Conservation (phyloP, 176 grass and related monocot genomes). For the Melocanna baccifera region DNA sequence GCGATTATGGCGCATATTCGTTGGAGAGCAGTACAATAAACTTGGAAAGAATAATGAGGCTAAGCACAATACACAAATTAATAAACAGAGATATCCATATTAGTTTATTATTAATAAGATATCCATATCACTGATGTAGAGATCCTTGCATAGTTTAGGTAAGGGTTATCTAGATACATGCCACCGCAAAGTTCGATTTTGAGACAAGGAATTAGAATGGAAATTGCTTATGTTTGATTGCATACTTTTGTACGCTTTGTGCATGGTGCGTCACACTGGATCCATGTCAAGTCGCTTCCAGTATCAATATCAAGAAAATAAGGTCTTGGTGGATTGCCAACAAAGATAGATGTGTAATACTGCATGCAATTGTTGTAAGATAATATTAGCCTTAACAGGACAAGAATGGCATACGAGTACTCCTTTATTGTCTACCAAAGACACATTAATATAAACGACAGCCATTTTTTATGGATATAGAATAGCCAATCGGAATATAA, state of each 20-base stretch:
- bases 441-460: not conserved
- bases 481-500: slow-evolving; percentile 3
- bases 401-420: slow-evolving; percentile 17
- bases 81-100: not conserved
- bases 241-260: slow-evolving; percentile 88
- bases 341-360: slow-evolving; percentile 93
- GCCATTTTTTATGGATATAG: not conserved
- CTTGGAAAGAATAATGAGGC: slow-evolving; percentile 5
- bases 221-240: slow-evolving; percentile 27
- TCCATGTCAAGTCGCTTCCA: slow-evolving; percentile 93
- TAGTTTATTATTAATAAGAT: too few relatives aligned
- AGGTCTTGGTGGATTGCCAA: slow-evolving; percentile 84
- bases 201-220: slow-evolving; percentile 5
- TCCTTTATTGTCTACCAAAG: not conserved
- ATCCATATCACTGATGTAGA: not conserved
- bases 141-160: slow-evolving; percentile 4
- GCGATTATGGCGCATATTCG: not conserved
- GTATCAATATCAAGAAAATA: slow-evolving; percentile 98
- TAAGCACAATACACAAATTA: not conserved
- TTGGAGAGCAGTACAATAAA: not conserved
- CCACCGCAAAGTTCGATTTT: too few relatives aligned
- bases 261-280: slow-evolving; percentile 97
- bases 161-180: not conserved
- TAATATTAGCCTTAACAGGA: slow-evolving; percentile 22
- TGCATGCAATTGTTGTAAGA: slow-evolving; percentile 62